phyloP scores from a whole-genome alignment of 2,329 filamentous ascomycete genomes.

The Trichophaea hybrida region DNA sequence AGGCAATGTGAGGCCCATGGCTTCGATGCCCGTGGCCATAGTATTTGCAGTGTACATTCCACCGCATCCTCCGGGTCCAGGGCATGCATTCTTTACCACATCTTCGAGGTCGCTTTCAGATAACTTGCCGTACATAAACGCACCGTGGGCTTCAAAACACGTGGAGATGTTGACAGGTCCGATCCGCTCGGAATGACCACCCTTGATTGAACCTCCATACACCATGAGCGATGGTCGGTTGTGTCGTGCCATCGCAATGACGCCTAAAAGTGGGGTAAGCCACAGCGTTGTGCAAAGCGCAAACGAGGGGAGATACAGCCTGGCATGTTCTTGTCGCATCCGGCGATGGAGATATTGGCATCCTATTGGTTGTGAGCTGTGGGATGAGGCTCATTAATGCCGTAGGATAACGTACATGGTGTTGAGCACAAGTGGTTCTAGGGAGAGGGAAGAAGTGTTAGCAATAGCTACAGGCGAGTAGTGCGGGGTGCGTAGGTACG shows the following conservation, averaged over 20 bases:
- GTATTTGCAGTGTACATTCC: slow-evolving; percentile 95
- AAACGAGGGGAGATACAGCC: slow-evolving; percentile 35
- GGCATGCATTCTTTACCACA: slow-evolving; percentile 65
- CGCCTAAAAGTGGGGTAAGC: slow-evolving; percentile 15
- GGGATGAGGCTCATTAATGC: slow-evolving; percentile 1
- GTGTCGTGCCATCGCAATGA: slow-evolving; percentile 51
- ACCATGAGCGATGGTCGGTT: slow-evolving; percentile 86
- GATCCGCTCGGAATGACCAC: slow-evolving; percentile 61
- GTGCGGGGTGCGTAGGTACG: slow-evolving; percentile 29
- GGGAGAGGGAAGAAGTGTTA: slow-evolving; percentile 1
- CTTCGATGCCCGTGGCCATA: slow-evolving; percentile 82
- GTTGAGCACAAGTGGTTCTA: slow-evolving; percentile 60
- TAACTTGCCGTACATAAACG: slow-evolving; percentile 62
- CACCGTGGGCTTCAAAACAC: slow-evolving; percentile 77
- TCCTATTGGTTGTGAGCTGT: slow-evolving; percentile 35
- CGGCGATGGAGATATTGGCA: slow-evolving; percentile 82
- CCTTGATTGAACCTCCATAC: slow-evolving; percentile 81
- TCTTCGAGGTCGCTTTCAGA: slow-evolving; percentile 37
- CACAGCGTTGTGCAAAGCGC: not conserved
- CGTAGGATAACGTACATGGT: slow-evolving; percentile 38
- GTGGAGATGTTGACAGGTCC: slow-evolving; percentile 76
- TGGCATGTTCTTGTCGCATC: slow-evolving; percentile 97
- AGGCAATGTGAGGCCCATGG: slow-evolving; percentile 68
- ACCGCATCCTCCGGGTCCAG: slow-evolving; percentile 64
- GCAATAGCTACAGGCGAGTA: slow-evolving; percentile 34